Conservation (phyloP, 1,139 yeast species). For the Geotrichum aggregatum region DNA sequence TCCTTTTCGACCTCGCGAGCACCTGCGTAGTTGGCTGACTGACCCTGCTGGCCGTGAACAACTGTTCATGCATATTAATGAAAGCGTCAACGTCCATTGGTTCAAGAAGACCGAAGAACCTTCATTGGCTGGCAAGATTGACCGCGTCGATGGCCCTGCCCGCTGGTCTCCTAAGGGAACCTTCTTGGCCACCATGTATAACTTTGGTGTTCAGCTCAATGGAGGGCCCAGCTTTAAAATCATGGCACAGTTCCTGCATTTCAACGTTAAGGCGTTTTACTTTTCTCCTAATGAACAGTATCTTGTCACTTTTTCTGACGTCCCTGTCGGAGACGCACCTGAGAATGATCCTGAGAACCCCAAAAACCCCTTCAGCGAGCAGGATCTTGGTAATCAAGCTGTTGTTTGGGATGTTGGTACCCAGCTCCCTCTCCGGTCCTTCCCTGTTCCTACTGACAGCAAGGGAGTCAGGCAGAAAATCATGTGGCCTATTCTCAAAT, state of each 20-base stretch:
- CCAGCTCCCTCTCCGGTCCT: constrained; percentile 81
- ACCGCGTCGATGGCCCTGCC: constrained; percentile 78
- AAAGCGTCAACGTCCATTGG: constrained; percentile 84
- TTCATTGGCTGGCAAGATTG: constrained; percentile 72
- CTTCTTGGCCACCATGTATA: constrained; percentile 80
- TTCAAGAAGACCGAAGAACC: constrained; percentile 72
- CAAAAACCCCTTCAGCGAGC: constrained; percentile 76
- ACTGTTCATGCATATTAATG: constrained; percentile 72
- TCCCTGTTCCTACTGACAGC: constrained; percentile 60
- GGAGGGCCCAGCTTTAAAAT: constrained; percentile 77
- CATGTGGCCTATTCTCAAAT: constrained; percentile 96
- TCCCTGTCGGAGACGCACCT: constrained; percentile 70
- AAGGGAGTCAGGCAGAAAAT: constrained; percentile 45
- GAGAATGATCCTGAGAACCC: constrained; percentile 56
- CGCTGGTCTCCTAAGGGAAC: constrained; percentile 95
- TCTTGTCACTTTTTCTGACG: constrained; percentile 85
- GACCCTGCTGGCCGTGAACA: constrained; percentile 91
- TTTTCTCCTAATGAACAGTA: constrained; percentile 90
- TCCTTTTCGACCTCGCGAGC: constrained; percentile 70
- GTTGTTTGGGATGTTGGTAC: constrained; percentile 90
- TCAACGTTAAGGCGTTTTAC: constrained; percentile 83
- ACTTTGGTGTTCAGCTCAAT: constrained; percentile 95
- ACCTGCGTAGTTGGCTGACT: constrained; percentile 84
- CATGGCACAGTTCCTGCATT: constrained; percentile 77
- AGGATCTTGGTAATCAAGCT: constrained; percentile 87